phyloP scores from a whole-genome alignment of 768 basidiomycete species.

The Hygrocybe coccinea region DNA sequence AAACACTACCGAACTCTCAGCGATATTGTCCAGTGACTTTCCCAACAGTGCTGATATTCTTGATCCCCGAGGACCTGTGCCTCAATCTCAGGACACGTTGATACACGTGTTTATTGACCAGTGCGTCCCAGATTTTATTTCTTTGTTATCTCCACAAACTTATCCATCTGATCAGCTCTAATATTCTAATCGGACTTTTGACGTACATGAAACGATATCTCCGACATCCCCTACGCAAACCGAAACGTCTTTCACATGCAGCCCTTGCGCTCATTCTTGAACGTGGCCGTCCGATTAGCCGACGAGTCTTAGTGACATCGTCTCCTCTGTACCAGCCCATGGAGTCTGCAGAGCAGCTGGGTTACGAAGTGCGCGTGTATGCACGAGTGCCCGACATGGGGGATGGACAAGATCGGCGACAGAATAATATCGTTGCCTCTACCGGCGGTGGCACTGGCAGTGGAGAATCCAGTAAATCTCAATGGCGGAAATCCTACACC shows the following conservation, averaged over 20 bases:
- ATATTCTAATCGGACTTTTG: constrained; percentile 82
- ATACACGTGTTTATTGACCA: constrained; percentile 50
- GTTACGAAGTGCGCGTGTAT: constrained; percentile 69
- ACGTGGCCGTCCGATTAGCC: constrained; percentile 69
- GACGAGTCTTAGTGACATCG: constrained; percentile 73
- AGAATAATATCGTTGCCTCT: neutral
- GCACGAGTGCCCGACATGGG: constrained; percentile 55
- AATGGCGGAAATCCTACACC: constrained; percentile 13
- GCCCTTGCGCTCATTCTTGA: constrained; percentile 76
- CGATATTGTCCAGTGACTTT: constrained; percentile 5
- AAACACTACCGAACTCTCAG: constrained; percentile 26
- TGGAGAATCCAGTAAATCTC: neutral
- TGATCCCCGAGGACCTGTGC: constrained; percentile 12
- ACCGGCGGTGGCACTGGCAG: neutral
- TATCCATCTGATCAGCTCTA: constrained; percentile 52
- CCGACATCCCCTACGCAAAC: constrained; percentile 24
- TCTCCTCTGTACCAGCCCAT: constrained; percentile 83
- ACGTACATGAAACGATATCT: constrained; percentile 57
- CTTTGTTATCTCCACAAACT: constrained; percentile 20
- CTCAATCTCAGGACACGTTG: constrained; percentile 10
- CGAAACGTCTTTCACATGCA: constrained; percentile 66
- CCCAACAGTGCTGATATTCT: constrained; percentile 6
- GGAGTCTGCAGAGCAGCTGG: constrained; percentile 63
- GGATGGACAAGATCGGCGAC: constrained; percentile 22
- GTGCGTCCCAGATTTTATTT: constrained; percentile 33